Percentiles rank a stretch among this genome's conserved stretches.
These are phyloP conservation scores for Myxozyma vanderwaltii DNA, from an alignment of 805 yeast species.

Conservation along the genomic window DNA sequence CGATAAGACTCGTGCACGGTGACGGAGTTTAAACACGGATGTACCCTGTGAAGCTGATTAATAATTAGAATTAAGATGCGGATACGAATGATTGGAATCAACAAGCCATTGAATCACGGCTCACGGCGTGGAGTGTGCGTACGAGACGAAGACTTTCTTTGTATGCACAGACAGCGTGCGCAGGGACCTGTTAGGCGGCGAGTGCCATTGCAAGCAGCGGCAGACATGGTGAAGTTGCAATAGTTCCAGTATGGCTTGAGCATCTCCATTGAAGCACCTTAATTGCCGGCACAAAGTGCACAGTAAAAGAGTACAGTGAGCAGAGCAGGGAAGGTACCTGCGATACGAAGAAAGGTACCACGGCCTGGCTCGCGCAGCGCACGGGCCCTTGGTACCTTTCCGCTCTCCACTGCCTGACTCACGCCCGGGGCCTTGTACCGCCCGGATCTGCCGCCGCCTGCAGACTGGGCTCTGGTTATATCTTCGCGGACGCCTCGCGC, in stretches of 20 bases:
- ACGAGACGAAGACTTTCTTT: no score
- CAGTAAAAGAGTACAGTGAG: no score
- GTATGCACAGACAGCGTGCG: no score
- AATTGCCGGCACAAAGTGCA: no score
- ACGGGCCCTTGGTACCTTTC: slow-evolving; percentile 11
- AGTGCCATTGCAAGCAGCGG: no score
- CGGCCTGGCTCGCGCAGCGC: slow-evolving; percentile 9
- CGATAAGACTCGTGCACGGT: slow-evolving; percentile 20
- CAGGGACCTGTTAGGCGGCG: no score
- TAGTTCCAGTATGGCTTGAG: no score
- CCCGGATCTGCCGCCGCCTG: slow-evolving; percentile 13
- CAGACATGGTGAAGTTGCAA: no score
- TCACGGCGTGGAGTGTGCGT: neutral
- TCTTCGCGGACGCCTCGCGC: slow-evolving; percentile 1
- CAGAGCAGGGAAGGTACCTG: no score
- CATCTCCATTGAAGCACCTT: no score
- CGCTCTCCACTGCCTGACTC: slow-evolving; percentile 11
- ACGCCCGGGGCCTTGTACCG: slow-evolving; percentile 6
- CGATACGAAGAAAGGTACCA: slow-evolving; percentile 6
- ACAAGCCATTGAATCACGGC: slow-evolving; percentile 1
- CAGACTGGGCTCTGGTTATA: neutral
- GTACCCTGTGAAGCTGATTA: neutral
- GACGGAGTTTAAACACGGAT: slow-evolving; percentile 10
- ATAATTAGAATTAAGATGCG: neutral
- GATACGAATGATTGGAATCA: neutral